Evolutionary conservation across 257 asterid species (phyloP).

Genomic region (Solanum megistacrolobum): DNA sequence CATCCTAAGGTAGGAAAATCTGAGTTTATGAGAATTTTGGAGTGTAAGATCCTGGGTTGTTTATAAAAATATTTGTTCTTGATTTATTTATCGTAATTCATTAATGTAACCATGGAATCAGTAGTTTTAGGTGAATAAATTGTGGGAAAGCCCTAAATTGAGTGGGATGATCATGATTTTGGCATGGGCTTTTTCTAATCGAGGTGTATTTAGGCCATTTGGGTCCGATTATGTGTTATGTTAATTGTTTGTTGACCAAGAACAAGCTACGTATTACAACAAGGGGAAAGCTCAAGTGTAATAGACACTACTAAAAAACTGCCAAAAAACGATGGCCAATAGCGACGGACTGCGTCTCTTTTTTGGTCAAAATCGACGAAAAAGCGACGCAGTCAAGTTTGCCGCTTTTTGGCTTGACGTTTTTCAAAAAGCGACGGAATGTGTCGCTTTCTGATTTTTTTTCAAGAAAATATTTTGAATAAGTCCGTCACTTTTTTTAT

Average conservation of each 20-base stretch:
- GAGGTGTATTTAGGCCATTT: not conserved
- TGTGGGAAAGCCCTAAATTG: not conserved
- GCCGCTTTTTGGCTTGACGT: too few relatives aligned
- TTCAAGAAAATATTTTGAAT: too few relatives aligned
- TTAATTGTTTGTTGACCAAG: too few relatives aligned
- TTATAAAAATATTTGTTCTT: not conserved
- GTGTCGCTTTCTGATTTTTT: too few relatives aligned
- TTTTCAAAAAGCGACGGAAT: too few relatives aligned
- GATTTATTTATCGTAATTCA: not conserved
- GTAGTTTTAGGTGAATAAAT: not conserved
- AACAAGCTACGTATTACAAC: not conserved
- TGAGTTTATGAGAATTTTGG: not conserved
- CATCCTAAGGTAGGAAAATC: not conserved
- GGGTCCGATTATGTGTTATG: not conserved
- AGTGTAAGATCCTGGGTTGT: not conserved
- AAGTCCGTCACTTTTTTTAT: too few relatives aligned
- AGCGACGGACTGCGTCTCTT: too few relatives aligned
- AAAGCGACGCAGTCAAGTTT: too few relatives aligned
- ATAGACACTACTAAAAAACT: too few relatives aligned
- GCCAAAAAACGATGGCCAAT: too few relatives aligned
- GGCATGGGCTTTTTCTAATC: not conserved
- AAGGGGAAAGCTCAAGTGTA: not conserved
- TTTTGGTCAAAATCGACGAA: too few relatives aligned
- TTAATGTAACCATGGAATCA: not conserved
- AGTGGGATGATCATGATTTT: not conserved